Percentiles rank a stretch among this genome's conserved stretches.
phyloP scores from a whole-genome alignment of 1,139 yeast genomes.

The Pneumocystis canis region DNA sequence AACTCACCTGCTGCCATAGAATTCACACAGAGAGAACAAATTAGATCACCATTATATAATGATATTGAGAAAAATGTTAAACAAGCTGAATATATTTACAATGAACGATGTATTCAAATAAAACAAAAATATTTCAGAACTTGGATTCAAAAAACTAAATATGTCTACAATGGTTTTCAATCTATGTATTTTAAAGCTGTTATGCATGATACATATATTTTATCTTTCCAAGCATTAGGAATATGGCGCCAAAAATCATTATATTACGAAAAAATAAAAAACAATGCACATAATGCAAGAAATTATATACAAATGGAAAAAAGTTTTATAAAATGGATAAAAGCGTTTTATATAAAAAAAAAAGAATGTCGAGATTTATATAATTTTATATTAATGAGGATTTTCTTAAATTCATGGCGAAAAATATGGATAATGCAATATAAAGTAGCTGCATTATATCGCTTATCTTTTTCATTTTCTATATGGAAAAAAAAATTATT shows the following conservation, averaged over 20 bases:
- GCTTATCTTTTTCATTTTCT: not conserved
- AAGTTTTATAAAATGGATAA: not conserved
- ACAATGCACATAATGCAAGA: not conserved
- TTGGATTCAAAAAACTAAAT: not conserved
- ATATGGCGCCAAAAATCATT: not conserved
- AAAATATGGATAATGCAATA: conserved; percentile 1
- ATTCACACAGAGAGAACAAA: not conserved
- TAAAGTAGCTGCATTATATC: not conserved
- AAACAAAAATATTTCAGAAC: not conserved
- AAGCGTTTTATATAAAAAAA: not conserved
- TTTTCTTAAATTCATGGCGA: not conserved
- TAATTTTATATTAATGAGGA: not conserved
- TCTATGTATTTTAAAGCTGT: not conserved
- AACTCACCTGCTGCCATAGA: not conserved
- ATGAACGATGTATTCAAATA: not conserved
- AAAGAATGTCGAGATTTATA: not conserved
- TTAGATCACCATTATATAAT: not conserved
- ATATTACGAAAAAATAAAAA: not conserved
- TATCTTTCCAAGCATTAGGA: not conserved
- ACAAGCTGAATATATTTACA: not conserved
- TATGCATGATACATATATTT: not conserved
- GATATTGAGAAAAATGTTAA: not conserved
- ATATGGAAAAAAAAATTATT: not conserved
- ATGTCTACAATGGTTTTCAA: not conserved
- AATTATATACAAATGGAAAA: not conserved